These are phyloP conservation scores for Stephania japonica DNA, from an alignment of 164 flowering plant species.

Conservation along the genomic window DNA sequence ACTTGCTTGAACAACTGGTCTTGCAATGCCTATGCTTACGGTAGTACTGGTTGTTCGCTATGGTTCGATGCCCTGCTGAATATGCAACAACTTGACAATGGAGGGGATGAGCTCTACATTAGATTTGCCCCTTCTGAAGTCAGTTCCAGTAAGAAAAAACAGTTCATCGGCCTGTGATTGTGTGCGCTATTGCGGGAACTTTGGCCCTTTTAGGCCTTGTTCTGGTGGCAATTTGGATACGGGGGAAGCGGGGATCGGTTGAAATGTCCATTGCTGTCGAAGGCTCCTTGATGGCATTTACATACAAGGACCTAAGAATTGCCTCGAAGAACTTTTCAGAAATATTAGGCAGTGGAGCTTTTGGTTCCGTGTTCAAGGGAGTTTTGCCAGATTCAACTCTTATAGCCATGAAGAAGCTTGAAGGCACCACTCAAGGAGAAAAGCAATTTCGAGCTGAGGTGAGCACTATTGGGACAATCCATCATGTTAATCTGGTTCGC, in stretches of 20 bases:
- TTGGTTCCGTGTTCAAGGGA: conserved; percentile 63
- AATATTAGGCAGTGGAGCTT: conserved; percentile 51
- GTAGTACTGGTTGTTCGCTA: conserved; percentile 13
- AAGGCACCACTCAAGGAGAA: conserved; percentile 46
- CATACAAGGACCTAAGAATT: conserved; percentile 33
- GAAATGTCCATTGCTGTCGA: conserved; percentile 19
- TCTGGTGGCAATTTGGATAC: conserved; percentile 12
- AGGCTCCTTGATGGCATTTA: conserved; percentile 39
- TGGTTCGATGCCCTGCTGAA: conserved; percentile 22
- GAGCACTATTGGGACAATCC: conserved; percentile 48
- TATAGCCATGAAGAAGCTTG: conserved; percentile 54
- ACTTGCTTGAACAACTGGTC: conserved; percentile 26
- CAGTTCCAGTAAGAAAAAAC: conserved; percentile 7
- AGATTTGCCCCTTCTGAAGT: conserved; percentile 15
- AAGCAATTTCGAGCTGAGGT: conserved; percentile 56
- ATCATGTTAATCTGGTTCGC: conserved; percentile 52
- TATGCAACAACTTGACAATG: conserved; percentile 8
- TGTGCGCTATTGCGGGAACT: conserved; percentile 17
- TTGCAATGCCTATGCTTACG: conserved; percentile 24
- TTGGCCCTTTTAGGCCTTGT: conserved; percentile 15
- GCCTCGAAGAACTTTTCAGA: conserved; percentile 49
- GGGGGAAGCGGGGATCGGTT: conserved; percentile 12
- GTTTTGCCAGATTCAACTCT: conserved; percentile 34
- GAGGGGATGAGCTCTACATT: conserved; percentile 13
- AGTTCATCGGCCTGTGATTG: conserved; percentile 11